A percentile compares a stretch with the other conserved stretches of the same genome.
Conservation (phyloP, 129 eudicot species). For the Heracleum sosnowskyi region DNA sequence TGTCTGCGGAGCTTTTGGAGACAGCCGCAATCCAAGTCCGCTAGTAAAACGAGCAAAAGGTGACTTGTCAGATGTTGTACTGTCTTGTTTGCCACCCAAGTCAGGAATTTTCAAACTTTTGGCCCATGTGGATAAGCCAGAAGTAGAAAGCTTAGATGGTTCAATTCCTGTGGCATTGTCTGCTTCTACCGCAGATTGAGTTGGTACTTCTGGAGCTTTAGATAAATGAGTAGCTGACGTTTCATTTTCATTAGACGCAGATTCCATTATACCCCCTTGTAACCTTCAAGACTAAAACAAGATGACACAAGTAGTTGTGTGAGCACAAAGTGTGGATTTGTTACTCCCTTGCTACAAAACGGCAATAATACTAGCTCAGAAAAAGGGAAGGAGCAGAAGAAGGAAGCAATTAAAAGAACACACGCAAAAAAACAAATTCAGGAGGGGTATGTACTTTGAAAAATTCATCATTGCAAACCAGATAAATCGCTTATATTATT, state of each 20-base stretch:
- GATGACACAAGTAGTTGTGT: neutral
- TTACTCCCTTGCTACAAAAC: neutral
- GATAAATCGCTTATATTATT: neutral
- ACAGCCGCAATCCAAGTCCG: conserved; percentile 55
- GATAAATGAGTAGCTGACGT: conserved; percentile 24
- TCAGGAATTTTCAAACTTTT: conserved; percentile 67
- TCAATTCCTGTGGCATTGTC: conserved; percentile 32
- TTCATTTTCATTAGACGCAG: conserved; percentile 39
- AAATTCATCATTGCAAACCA: neutral
- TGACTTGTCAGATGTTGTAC: conserved; percentile 53
- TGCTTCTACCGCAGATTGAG: conserved; percentile 26
- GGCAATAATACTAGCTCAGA: neutral
- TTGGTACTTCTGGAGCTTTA: conserved; percentile 27
- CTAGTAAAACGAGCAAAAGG: conserved; percentile 67
- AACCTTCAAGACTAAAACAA: conserved; percentile 18
- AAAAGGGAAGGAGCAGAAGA: neutral
- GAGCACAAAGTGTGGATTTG: neutral
- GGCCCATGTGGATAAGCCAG: conserved; percentile 82
- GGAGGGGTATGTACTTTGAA: neutral
- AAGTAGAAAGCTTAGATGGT: conserved; percentile 48
- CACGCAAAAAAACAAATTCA: neutral
- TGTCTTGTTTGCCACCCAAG: conserved; percentile 45
- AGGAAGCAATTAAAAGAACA: neutral
- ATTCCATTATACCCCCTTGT: conserved; percentile 36
- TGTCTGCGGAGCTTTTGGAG: conserved; percentile 56